Percentiles rank a stretch among this genome's conserved stretches.
These are phyloP conservation scores for Trametes cingulata DNA, from an alignment of 768 basidiomycete species.

Conservation along the genomic window DNA sequence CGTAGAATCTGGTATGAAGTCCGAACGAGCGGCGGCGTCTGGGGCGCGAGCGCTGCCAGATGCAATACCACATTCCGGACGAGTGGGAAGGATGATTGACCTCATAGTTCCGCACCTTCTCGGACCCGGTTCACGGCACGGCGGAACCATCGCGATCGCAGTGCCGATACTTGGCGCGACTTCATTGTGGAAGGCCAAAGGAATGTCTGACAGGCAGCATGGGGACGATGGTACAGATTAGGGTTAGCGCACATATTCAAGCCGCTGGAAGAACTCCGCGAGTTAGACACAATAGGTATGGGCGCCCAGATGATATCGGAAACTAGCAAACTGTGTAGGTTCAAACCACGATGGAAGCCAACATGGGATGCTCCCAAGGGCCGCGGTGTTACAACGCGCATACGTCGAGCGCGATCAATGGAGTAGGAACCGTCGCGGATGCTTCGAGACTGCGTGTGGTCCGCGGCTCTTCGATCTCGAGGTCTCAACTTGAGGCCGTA, in stretches of 20 bases:
- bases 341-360: background rate
- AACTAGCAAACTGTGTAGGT: conserved; percentile 3
- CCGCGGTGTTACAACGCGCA: conserved; percentile 14
- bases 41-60: conserved; percentile 2
- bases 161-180: conserved; percentile 9
- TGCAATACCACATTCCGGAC: conserved; percentile 6
- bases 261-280: conserved; percentile 6
- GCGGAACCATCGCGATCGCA: background rate
- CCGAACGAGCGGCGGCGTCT: conserved; percentile 5
- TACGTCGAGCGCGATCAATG: background rate
- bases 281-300: conserved; percentile 1
- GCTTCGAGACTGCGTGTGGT: background rate
- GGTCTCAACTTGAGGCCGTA: background rate
- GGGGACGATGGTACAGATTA: conserved; percentile 11
- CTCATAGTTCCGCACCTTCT: conserved; percentile 6
- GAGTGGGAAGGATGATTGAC: background rate
- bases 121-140: conserved; percentile 10
- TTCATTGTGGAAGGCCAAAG: background rate
- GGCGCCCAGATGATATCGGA: background rate
- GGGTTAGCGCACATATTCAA: background rate
- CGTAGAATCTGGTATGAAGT: background rate
- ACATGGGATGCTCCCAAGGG: background rate
- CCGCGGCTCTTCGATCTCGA: background rate
- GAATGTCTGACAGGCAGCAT: background rate
- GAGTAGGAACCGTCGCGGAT: conserved; percentile 15